Base-by-base conservation (phyloP, 495 filamentous ascomycete species). In the Penicillium coffeae region DNA sequence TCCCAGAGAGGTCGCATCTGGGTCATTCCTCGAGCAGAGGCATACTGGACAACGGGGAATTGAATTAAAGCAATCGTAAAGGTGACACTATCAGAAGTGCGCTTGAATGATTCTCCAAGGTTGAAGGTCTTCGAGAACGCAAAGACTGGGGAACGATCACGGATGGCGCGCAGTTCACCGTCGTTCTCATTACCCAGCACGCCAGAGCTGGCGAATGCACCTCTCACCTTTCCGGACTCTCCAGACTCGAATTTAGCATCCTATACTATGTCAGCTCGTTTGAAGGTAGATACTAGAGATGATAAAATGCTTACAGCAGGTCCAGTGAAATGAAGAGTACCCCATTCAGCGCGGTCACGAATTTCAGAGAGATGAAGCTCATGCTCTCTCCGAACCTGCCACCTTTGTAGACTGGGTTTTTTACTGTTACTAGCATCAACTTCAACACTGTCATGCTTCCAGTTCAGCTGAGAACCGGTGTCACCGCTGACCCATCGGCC, bases 401-500 rank as follows among this genome's bases (percentile, higher is more conserved):
- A 87, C 37, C 75, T 74, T 60, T 83, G 81, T 32, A 86, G 64
- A 5, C 48, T 48, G 0, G 54, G 50, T 22, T 60, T 52, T 18
- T 70, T 59, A 5, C 56, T 58, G n/a, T 21, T 51, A 14, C 50
- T 51, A 14, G 66, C 58, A 22, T 64, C 55, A 10, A 60, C 40
- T 16, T 66, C 61, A 13, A 74, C 45, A 41, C 75, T 57, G 35
- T 71, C 66, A 42, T 87, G 66, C 14, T 80, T 66, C 90, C 89
- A 95, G 35, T 74, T 73, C 36, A 96, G 84, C 40, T 76, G 68
- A 56, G 76, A 87, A 16, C 71, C 80, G 41, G 79, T 66, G 47
- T 91, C 79, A 8, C 88, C 89, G 55, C 84, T 92, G 35, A 87
- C 86, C 92, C 90, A 94, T 62, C 89, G 82, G 1, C 91, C 92